Conservation (phyloP, 495 filamentous ascomycete genomes). For the Halenospora varia region DNA sequence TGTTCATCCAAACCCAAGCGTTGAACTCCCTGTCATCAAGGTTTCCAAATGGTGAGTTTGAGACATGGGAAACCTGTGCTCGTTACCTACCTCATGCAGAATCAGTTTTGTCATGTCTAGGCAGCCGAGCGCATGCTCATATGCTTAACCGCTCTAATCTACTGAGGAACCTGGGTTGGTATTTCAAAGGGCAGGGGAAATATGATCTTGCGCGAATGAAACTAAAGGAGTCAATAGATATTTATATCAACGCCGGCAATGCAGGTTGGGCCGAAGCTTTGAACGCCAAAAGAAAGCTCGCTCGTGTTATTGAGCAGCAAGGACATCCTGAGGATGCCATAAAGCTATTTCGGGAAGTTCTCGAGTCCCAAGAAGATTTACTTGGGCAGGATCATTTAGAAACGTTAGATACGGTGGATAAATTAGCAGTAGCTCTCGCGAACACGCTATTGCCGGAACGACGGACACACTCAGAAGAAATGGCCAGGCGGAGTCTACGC, state of each 20-base stretch:
- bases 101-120: not conserved
- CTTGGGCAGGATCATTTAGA: not conserved
- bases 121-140: not conserved
- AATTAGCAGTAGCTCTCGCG: not conserved
- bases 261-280: not conserved
- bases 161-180: not conserved
- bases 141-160: not conserved
- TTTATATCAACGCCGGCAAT: not conserved
- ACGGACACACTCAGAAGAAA: not conserved
- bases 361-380: not conserved
- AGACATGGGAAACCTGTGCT: conserved; percentile 1
- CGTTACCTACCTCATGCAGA: conserved; percentile 2
- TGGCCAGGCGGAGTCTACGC: not conserved
- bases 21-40: not conserved
- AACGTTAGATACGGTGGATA: not conserved
- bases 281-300: not conserved
- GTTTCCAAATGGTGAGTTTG: conserved; percentile 1
- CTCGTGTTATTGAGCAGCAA: not conserved
- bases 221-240: not conserved
- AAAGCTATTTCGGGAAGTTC: not conserved
- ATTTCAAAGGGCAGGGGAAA: not conserved
- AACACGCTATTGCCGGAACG: not conserved
- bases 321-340: not conserved
- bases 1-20: not conserved
- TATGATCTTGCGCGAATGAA: not conserved